Evolutionary conservation across 371 early-diverging fungal species (phyloP).

Genomic region (Amoeboaphelidium protococcarum): DNA sequence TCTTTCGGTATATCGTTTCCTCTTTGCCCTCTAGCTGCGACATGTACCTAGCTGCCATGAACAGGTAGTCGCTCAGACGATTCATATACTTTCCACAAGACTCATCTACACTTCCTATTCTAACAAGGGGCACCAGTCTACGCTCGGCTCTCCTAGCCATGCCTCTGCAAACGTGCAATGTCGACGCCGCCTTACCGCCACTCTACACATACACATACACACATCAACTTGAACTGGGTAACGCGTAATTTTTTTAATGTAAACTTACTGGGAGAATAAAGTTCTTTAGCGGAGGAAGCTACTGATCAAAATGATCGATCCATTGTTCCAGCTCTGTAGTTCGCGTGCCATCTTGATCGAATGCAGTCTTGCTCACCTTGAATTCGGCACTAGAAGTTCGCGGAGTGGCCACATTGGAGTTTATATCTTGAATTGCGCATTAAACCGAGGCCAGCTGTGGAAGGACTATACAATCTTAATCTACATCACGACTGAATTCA

Average conservation of each 20-base stretch:
- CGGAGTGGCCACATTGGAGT: slow-evolving; percentile 75
- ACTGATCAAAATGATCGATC: slow-evolving; percentile 51
- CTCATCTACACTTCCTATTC: slow-evolving; percentile 25
- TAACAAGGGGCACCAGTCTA: slow-evolving; percentile 38
- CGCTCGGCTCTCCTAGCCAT: slow-evolving; percentile 70
- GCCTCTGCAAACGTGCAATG: slow-evolving; percentile 34
- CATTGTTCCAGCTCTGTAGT: slow-evolving; percentile 39
- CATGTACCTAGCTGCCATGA: slow-evolving; percentile 53
- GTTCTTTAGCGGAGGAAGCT: slow-evolving; percentile 42
- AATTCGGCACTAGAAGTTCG: slow-evolving; percentile 13
- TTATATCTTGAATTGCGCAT: slow-evolving; percentile 62
- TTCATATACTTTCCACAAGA: slow-evolving; percentile 40
- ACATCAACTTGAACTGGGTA: background rate
- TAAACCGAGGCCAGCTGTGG: slow-evolving; percentile 22
- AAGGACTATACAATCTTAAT: background rate
- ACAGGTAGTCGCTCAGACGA: slow-evolving; percentile 66
- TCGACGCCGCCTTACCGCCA: slow-evolving; percentile 39
- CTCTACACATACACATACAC: no score
- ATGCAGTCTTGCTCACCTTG: slow-evolving; percentile 29
- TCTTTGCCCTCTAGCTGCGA: slow-evolving; percentile 30
- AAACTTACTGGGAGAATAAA: slow-evolving; percentile 53
- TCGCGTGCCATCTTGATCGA: slow-evolving; percentile 34
- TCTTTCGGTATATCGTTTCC: slow-evolving; percentile 36
- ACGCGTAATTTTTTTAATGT: slow-evolving; percentile 6
- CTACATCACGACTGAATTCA: background rate